Base-by-base conservation (phyloP, 2,329 filamentous ascomycete species). In the Coniochaeta hoffmannii region DNA sequence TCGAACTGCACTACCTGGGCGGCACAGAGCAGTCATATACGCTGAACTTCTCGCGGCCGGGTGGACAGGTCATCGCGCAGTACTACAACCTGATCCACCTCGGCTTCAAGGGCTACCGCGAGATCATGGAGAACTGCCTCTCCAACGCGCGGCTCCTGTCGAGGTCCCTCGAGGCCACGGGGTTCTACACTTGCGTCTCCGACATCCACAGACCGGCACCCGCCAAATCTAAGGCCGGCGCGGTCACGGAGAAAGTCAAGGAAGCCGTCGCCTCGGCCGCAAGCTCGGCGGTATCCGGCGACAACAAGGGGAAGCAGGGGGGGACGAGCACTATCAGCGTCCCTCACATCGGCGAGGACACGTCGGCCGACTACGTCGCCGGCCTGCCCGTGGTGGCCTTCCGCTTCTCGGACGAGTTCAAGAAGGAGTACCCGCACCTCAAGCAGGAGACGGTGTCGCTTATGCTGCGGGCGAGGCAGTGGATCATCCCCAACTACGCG, bases 51-150 rank as follows among this genome's bases (percentile, higher is more conserved):
- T 88, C 84, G 1, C 80, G 86, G 0, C 85, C 86, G 0, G 86
- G 85, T 3, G 81, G 83, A 0, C 86, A 89, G 58, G 75, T 89
- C 56, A 83, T 89, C 58, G 85, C 78, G 0, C 87, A 89, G 64
- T 89, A 89, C 68, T 89, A 83, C 70, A 88, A 89, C 62, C 73
- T 89, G 12, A 83, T 89, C 57, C 85, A 88, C 59, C 77, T 89
- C 0, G 87, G 87, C 2, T 85, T 83, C 67, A 72, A 73, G 2
- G 87, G 86, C 10, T 90, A 86, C 68, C 77, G 76, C 11, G 71
- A 73, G 34, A 77, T 86, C 57, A 87, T 85, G 80, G 84, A 87
- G 64, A 87, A 86, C 64, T 82, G 81, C 51, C 71, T 89, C 35
- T 67, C 77, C 30, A 88, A 88, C 62, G 85, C 86, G 1, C 76